Percentiles rank a stretch among this genome's conserved stretches.
Evolutionary conservation across 495 filamentous ascomycete genomes (phyloP).

Genomic region (Aspergillus saccharolyticus): DNA sequence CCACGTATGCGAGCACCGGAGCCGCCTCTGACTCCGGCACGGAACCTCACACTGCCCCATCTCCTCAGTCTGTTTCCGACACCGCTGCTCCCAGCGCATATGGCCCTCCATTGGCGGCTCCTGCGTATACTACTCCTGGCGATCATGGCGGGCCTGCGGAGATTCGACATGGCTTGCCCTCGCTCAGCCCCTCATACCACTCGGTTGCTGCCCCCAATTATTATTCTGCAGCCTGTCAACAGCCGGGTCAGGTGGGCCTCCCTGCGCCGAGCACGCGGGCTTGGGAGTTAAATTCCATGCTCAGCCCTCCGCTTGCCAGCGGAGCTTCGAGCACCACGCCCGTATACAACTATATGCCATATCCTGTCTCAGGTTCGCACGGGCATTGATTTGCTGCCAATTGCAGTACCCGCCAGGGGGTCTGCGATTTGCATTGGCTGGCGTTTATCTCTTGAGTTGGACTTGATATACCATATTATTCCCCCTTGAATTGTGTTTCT

Average conservation of each 20-base stretch:
- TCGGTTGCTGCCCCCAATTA: conserved; percentile 22
- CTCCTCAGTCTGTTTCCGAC: conserved; percentile 44
- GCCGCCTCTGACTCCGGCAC: conserved; percentile 40
- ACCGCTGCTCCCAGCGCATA: conserved; percentile 32
- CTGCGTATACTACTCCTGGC: conserved; percentile 26
- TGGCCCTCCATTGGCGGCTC: conserved; percentile 19
- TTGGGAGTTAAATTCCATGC: conserved; percentile 36
- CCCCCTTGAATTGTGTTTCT: conserved; percentile 14
- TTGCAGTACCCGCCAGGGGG: neutral
- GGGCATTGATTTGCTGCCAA: conserved; percentile 13
- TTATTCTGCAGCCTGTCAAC: conserved; percentile 36
- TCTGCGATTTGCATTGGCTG: conserved; percentile 10
- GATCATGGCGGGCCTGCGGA: conserved; percentile 23
- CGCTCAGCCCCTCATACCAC: conserved; percentile 28
- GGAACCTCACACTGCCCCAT: conserved; percentile 35
- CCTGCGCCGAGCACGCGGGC: conserved; percentile 21
- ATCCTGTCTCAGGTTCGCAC: conserved; percentile 28
- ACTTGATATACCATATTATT: conserved; percentile 3
- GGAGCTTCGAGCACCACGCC: conserved; percentile 17
- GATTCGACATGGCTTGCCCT: conserved; percentile 28
- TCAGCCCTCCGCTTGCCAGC: conserved; percentile 13
- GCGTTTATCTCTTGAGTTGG: conserved; percentile 12
- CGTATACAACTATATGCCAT: conserved; percentile 36
- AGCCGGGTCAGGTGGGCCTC: conserved; percentile 22
- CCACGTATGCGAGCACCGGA: conserved; percentile 35